Evolutionary conservation across 768 basidiomycete genomes (phyloP).

Genomic region (Hemileccinum rubropunctum): DNA sequence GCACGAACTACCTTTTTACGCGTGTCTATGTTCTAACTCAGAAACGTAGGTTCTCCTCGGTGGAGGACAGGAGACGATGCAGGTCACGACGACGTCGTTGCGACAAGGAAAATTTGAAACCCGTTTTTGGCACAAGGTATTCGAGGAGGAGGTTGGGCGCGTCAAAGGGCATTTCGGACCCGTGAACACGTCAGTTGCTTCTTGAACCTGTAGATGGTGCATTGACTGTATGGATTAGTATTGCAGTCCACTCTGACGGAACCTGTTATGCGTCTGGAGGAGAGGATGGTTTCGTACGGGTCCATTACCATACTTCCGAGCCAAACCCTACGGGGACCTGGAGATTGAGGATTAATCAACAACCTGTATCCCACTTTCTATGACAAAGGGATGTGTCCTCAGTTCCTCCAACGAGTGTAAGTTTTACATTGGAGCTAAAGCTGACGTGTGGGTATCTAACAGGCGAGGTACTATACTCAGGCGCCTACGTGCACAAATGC

Average conservation of each 20-base stretch:
- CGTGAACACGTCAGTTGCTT: slow-evolving; percentile 80
- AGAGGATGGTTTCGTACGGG: slow-evolving; percentile 93
- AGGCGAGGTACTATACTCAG: slow-evolving; percentile 7
- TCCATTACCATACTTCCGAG: slow-evolving; percentile 91
- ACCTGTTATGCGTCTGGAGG: slow-evolving; percentile 90
- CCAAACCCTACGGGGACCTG: slow-evolving; percentile 88
- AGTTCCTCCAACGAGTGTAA: not conserved
- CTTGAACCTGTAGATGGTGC: not conserved
- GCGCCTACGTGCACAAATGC: slow-evolving; percentile 29
- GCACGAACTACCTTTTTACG: slow-evolving; percentile 15
- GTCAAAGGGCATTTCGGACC: slow-evolving; percentile 98
- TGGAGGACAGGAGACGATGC: slow-evolving; percentile 98
- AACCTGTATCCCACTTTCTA: slow-evolving; percentile 7
- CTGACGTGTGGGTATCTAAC: no score
- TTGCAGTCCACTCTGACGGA: slow-evolving; percentile 89
- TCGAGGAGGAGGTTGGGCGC: slow-evolving; percentile 95
- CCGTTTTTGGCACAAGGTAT: slow-evolving; percentile 95
- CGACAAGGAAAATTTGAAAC: slow-evolving; percentile 98
- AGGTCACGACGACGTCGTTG: slow-evolving; percentile 89
- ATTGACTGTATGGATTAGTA: slow-evolving; percentile 43
- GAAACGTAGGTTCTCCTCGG: slow-evolving; percentile 73
- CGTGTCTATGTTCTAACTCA: not conserved
- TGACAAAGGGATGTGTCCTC: slow-evolving; percentile 7
- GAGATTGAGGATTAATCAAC: slow-evolving; percentile 59
- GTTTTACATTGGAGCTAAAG: no score